Conservation (phyloP, 2,329 filamentous ascomycete species). For the Nigrospora osmanthi region DNA sequence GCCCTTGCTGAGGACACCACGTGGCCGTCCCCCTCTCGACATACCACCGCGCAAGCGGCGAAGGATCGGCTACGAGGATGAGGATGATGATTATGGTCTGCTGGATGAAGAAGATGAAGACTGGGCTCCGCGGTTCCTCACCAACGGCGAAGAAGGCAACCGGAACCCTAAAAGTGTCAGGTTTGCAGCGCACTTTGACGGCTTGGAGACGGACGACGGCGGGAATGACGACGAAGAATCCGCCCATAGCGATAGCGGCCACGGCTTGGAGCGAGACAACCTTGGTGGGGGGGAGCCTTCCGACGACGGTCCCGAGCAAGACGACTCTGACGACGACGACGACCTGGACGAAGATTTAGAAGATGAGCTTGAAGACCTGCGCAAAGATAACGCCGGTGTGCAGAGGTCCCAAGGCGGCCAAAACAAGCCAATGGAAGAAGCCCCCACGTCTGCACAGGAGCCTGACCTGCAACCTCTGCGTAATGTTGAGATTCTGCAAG, state of each 20-base stretch:
- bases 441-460: neutral
- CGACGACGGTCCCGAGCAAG: neutral
- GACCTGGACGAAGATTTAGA: constrained; percentile 20
- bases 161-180: constrained; percentile 14
- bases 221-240: neutral
- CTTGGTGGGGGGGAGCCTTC: neutral
- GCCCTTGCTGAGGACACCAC: constrained; percentile 52
- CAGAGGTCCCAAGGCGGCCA: neutral
- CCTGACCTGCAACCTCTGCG: constrained; percentile 17
- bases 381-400: constrained; percentile 26
- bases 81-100: constrained; percentile 10
- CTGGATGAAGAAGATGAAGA: constrained; percentile 23
- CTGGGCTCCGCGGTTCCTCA: constrained; percentile 21
- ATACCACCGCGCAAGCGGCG: constrained; percentile 70
- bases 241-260: neutral
- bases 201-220: constrained; percentile 21
- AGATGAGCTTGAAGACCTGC: constrained; percentile 35
- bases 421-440: neutral
- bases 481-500: constrained; percentile 26
- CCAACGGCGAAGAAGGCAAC: constrained; percentile 16
- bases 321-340: constrained; percentile 2
- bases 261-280: constrained; percentile 1
- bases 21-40: constrained; percentile 55
- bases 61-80: constrained; percentile 35
- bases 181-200: constrained; percentile 21